A percentile compares a stretch with the other conserved stretches of the same genome.
Evolutionary conservation across 768 basidiomycete species (phyloP).

Genomic region (Lactarius psammicola): DNA sequence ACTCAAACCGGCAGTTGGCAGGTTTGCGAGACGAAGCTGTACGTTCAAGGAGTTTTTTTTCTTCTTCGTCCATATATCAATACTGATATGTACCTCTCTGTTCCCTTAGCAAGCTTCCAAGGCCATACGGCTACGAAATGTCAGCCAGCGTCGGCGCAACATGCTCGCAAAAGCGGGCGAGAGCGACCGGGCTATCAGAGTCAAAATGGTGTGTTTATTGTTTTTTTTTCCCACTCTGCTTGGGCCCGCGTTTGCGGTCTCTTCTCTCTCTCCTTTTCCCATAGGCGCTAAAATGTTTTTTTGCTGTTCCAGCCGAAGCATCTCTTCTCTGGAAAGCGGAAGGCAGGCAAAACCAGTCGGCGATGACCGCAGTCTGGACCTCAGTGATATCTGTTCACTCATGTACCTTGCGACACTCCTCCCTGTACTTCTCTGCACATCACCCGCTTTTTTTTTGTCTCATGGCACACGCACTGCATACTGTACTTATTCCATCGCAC

Average conservation of each 20-base stretch:
- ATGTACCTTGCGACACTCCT: background rate
- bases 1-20: conserved; percentile 69
- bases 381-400: background rate
- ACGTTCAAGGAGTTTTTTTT: conserved; percentile 32
- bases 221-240: background rate
- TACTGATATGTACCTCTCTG: too few species aligned
- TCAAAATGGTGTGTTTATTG: conserved; percentile 69
- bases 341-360: conserved; percentile 79
- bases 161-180: conserved; percentile 90
- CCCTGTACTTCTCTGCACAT: background rate
- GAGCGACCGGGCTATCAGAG: conserved; percentile 75
- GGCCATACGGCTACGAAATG: conserved; percentile 78
- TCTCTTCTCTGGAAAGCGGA: conserved; percentile 81
- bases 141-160: conserved; percentile 85
- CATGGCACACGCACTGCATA: background rate
- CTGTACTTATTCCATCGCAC: background rate
- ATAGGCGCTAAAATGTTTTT: conserved; percentile 9
- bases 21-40: conserved; percentile 79
- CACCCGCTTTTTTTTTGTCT: too few species aligned
- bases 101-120: conserved; percentile 68
- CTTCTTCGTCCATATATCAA: background rate
- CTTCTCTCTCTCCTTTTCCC: background rate
- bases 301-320: conserved; percentile 67
- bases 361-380: conserved; percentile 42
- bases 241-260: background rate